Conservation (phyloP, 106 monocot species). For the Dendrobium catenatum region DNA sequence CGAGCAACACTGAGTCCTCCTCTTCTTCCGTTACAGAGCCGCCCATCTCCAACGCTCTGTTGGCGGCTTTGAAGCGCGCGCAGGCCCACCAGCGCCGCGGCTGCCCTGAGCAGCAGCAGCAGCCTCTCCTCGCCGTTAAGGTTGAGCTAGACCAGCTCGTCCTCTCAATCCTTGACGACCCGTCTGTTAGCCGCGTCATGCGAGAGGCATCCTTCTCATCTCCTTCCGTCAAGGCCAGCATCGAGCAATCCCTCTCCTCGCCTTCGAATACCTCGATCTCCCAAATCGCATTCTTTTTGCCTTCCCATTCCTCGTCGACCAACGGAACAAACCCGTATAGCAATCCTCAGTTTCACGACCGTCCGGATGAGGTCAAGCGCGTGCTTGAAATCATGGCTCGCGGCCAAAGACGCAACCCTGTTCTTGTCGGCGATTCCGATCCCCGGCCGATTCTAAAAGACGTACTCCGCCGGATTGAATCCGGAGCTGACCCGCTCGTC, state of each 20-base stretch:
- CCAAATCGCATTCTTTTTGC: not conserved
- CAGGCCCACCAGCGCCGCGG: conserved; percentile 74
- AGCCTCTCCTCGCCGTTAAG: conserved; percentile 73
- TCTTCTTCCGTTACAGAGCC: conserved; percentile 18
- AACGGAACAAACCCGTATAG: not conserved
- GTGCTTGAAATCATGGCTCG: conserved; percentile 40
- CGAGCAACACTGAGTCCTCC: not conserved
- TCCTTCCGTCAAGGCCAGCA: conserved; percentile 52
- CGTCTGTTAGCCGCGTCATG: conserved; percentile 87
- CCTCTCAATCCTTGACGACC: conserved; percentile 77
- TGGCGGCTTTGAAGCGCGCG: conserved; percentile 84
- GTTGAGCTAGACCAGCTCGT: conserved; percentile 77
- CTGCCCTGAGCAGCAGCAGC: conserved; percentile 70
- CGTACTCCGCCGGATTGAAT: conserved; percentile 30
- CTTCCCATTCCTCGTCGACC: not conserved
- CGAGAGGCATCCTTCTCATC: conserved; percentile 69
- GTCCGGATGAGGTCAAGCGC: not conserved
- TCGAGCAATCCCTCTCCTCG: conserved; percentile 43
- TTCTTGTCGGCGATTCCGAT: conserved; percentile 61
- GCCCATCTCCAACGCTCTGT: conserved; percentile 72
- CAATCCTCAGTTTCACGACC: not conserved
- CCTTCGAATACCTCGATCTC: not conserved
- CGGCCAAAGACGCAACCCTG: conserved; percentile 42
- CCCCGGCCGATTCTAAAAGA: conserved; percentile 28
- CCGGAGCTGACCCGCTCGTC: not conserved